Evolutionary conservation across 768 basidiomycete genomes (phyloP), one percentile per base, ranked within the genome.

Genomic region (Obba rivulosa): DNA sequence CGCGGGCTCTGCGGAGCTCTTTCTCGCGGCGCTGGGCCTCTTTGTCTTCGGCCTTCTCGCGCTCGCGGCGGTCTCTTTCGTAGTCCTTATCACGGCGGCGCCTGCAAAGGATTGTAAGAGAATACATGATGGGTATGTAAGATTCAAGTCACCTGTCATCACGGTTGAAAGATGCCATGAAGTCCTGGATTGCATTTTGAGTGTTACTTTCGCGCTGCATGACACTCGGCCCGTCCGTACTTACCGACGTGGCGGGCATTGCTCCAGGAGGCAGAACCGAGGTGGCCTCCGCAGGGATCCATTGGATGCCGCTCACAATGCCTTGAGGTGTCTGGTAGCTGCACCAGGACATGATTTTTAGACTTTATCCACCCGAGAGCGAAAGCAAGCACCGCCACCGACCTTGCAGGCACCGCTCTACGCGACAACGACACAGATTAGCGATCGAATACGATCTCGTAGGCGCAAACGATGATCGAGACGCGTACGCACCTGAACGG

Each of bases 361-460:
- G 38, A 18, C 25, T 8, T 13, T 34, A 22, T 13, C 9, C 34
- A 41, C 42, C 37, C 18, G 34, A 7, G 18, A 8, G 36, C 34
- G 42, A 24, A 46, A 49, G 36, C 45, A 36, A 45, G 24, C 17
- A 46, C 14, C 11, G 25, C 34, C 45, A 38, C 64, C 69, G 45
- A 86, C 87, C 85, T 87, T 34, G 86, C 85, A 49, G 82, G 65
- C 35, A 87, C 81, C 47, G 85, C 86, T 68, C 86, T 88, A 43
- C 39, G 41, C 3, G 36, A 43, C 35, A n/a, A 22, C 4, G 23
- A n/a, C n/a, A 14, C 34, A 25, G 24, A 57, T 31, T 13, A 31
- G 28, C 28, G 45, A 46, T 50, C 45, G 50, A 22, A 31, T 31
- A 34, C 25, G n/a, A 46, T 20, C 20, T 28, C 25, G 42, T 18